Evolutionary conservation across 495 filamentous ascomycete species (phyloP).

Genomic region (Hypoxylon perforatum): DNA sequence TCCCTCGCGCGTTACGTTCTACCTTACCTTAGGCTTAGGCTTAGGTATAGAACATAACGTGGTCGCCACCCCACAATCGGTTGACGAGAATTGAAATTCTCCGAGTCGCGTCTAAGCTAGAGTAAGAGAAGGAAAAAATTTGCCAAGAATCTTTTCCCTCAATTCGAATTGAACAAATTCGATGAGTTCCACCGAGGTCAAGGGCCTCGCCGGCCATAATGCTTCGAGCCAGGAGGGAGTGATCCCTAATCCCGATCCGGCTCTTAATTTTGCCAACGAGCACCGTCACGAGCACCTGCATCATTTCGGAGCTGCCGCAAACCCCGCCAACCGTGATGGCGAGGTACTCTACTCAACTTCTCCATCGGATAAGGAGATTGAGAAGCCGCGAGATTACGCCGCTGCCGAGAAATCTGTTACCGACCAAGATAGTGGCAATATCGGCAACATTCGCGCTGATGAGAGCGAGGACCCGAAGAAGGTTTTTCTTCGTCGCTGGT

Average conservation of each 20-base stretch:
- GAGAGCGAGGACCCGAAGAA: neutral
- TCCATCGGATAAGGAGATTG: constrained; percentile 39
- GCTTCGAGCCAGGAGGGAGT: constrained; percentile 26
- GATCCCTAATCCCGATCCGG: constrained; percentile 49
- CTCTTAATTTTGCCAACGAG: constrained; percentile 54
- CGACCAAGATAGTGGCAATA: constrained; percentile 54
- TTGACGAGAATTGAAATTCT: constrained; percentile 26
- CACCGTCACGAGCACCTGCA: constrained; percentile 66
- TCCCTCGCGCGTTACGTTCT: constrained; percentile 25
- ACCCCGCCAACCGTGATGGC: constrained; percentile 58
- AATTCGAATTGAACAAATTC: neutral
- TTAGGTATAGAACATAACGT: constrained; percentile 35
- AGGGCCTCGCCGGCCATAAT: constrained; percentile 37
- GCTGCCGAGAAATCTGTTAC: constrained; percentile 49
- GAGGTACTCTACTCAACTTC: constrained; percentile 62
- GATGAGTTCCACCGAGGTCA: constrained; percentile 40
- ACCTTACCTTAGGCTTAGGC: too few species aligned
- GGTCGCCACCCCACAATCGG: constrained; percentile 22
- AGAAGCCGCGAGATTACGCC: constrained; percentile 50
- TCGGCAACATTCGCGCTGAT: constrained; percentile 29
- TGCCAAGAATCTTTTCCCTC: constrained; percentile 5
- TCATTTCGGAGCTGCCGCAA: constrained; percentile 52
- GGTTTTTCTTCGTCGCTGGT: constrained; percentile 14
- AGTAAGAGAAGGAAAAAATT: constrained; percentile 10
- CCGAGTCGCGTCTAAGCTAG: constrained; percentile 21